Conservation (phyloP, 352 stramenopile genomes). For the Phytophthora lateralis region DNA sequence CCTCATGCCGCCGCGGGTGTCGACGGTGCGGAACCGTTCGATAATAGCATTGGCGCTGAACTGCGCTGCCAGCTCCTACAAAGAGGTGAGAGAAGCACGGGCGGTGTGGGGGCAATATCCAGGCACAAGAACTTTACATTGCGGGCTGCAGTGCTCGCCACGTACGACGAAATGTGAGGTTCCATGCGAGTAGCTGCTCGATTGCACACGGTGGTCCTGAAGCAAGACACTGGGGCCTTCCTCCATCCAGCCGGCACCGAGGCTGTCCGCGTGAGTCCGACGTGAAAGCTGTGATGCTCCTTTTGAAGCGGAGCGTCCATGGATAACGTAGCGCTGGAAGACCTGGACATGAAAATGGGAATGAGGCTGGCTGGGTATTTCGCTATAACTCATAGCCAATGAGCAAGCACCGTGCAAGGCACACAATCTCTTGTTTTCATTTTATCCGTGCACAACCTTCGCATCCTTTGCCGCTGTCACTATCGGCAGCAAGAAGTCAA, state of each 20-base stretch:
- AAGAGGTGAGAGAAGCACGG: slow-evolving; percentile 14
- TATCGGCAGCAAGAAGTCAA: slow-evolving; percentile 12
- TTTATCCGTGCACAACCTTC: slow-evolving; percentile 22
- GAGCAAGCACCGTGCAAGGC: slow-evolving; percentile 2
- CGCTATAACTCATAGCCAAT: too few species aligned
- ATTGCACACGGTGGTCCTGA: neutral
- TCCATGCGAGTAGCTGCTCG: neutral
- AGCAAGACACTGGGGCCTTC: neutral
- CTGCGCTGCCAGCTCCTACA: neutral
- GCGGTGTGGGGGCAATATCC: slow-evolving; percentile 9
- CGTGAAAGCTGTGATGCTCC: too few species aligned
- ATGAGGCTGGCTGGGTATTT: too few species aligned
- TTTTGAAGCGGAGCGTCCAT: too few species aligned
- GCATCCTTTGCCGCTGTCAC: slow-evolving; percentile 9
- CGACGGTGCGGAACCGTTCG: slow-evolving; percentile 4
- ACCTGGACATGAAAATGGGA: too few species aligned
- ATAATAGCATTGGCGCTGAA: slow-evolving; percentile 12
- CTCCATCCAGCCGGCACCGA: too few species aligned
- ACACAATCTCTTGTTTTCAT: slow-evolving; percentile 32
- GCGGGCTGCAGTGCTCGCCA: neutral
- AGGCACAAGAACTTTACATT: slow-evolving; percentile 14
- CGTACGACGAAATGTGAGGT: slow-evolving; percentile 16
- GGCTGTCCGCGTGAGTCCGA: too few species aligned
- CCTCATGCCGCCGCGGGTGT: too few species aligned
- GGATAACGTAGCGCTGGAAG: too few species aligned